Evolutionary conservation across 768 basidiomycete genomes (phyloP).

Genomic region (Xanthoconium purpureum): DNA sequence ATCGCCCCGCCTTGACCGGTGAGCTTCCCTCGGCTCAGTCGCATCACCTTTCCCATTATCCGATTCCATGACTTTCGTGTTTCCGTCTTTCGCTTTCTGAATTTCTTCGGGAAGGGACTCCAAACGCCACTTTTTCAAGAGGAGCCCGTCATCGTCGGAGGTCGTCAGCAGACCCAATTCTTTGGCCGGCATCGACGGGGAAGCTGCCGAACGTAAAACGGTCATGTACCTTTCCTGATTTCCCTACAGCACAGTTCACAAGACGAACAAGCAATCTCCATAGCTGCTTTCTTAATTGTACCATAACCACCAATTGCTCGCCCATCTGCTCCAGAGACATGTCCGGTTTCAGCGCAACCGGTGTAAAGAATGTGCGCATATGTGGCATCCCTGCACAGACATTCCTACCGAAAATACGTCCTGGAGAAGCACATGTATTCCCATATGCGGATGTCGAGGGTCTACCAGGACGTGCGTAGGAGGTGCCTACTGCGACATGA

Average conservation of each 20-base stretch:
- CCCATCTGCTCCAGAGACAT: conserved; percentile 69
- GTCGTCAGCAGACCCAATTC: conserved; percentile 48
- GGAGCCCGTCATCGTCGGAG: conserved; percentile 29
- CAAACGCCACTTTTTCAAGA: conserved; percentile 54
- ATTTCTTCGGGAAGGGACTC: conserved; percentile 63
- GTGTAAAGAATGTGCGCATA: too few species aligned
- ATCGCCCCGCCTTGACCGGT: conserved; percentile 68
- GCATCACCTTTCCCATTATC: conserved; percentile 61
- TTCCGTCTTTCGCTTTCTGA: conserved; percentile 64
- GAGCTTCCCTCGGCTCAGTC: conserved; percentile 70
- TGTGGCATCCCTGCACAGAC: too few species aligned
- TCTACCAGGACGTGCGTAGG: too few species aligned
- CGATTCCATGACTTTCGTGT: conserved; percentile 67
- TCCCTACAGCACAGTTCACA: conserved; percentile 42
- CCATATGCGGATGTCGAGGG: too few species aligned
- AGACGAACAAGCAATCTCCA: neutral
- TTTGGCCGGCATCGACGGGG: conserved; percentile 43
- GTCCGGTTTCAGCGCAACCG: too few species aligned
- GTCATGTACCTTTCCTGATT: conserved; percentile 78
- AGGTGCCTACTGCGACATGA: too few species aligned
- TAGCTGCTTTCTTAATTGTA: conserved; percentile 63
- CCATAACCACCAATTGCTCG: conserved; percentile 72
- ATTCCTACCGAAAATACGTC: too few species aligned
- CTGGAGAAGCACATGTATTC: too few species aligned
- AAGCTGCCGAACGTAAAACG: conserved; percentile 36